A percentile compares a stretch with the other conserved stretches of the same genome.
Evolutionary conservation across 2,329 filamentous ascomycete genomes (phyloP).

Genomic region (Fusarium odoratissimum): DNA sequence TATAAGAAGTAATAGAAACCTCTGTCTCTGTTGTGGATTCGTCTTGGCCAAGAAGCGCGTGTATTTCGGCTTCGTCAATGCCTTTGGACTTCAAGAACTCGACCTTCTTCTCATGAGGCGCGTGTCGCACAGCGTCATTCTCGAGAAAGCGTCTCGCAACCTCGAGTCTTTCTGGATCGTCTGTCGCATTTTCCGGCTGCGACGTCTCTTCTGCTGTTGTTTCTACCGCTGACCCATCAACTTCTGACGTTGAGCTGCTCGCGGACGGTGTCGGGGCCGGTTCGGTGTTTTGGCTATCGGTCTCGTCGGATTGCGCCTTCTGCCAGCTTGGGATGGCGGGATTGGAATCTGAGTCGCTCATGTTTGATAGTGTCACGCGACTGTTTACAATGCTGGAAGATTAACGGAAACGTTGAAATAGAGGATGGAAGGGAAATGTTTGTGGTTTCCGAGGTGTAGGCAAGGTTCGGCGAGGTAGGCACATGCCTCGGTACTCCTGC

Average conservation of each 20-base stretch:
- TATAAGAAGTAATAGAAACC: conserved; percentile 10
- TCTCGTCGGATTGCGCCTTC: conserved; percentile 36
- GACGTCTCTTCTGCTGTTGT: conserved; percentile 5
- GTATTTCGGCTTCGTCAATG: conserved; percentile 73
- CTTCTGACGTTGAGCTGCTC: conserved; percentile 30
- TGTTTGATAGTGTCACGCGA: conserved; percentile 20
- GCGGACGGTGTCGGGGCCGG: conserved; percentile 32
- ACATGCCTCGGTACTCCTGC: conserved; percentile 45
- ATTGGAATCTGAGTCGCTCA: conserved; percentile 51
- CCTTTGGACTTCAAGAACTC: conserved; percentile 84
- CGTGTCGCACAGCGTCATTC: conserved; percentile 76
- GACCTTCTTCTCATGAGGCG: conserved; percentile 77
- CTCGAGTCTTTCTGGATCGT: conserved; percentile 56
- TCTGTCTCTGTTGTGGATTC: conserved; percentile 20
- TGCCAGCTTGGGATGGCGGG: conserved; percentile 50
- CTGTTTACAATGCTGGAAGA: neutral
- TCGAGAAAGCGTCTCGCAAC: conserved; percentile 81
- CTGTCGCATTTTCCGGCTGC: neutral
- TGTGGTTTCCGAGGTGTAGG: conserved; percentile 33
- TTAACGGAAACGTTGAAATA: neutral
- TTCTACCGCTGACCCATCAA: conserved; percentile 20
- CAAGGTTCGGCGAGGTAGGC: conserved; percentile 41
- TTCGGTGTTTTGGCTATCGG: conserved; percentile 30
- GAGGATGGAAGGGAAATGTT: conserved; percentile 4
- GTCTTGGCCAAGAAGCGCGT: conserved; percentile 66